Evolutionary conservation across 495 filamentous ascomycete species (phyloP).

Genomic region (Lasiosphaeria miniovina): DNA sequence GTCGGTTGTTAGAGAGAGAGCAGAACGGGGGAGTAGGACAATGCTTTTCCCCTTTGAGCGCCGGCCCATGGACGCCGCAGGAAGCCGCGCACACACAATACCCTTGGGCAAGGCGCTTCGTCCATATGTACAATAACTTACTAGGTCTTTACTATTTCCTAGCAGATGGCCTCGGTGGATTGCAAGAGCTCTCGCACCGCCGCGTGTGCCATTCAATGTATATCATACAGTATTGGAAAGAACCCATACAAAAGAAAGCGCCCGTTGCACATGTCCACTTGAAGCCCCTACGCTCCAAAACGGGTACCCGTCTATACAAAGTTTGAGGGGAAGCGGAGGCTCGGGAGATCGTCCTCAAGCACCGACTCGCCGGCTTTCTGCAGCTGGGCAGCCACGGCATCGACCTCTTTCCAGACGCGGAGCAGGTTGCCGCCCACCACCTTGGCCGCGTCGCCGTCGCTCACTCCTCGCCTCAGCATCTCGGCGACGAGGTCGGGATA

Average conservation of each 20-base stretch:
- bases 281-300: not conserved
- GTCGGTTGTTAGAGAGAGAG: not conserved
- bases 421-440: constrained; percentile 72
- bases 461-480: constrained; percentile 63
- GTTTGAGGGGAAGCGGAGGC: not conserved
- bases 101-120: too few species aligned
- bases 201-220: not conserved
- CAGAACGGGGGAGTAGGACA: not conserved
- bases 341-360: constrained; percentile 56
- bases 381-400: constrained; percentile 60
- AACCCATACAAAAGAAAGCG: not conserved
- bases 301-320: constrained; percentile 10
- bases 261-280: not conserved
- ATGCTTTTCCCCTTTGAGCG: not conserved
- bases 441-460: constrained; percentile 62
- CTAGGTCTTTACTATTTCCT: too few species aligned
- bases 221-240: not conserved
- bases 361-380: constrained; percentile 56
- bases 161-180: too few species aligned
- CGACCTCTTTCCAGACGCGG: constrained; percentile 73
- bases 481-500: constrained; percentile 79
- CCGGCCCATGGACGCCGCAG: too few species aligned
- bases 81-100: too few species aligned
- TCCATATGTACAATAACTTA: not conserved
- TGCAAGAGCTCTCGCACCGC: too few species aligned